Percentiles rank a stretch among this genome's conserved stretches.
These are phyloP conservation scores for Plenodomus biglobosus DNA, from an alignment of 2,329 filamentous ascomycete genomes.

Conservation along the genomic window DNA sequence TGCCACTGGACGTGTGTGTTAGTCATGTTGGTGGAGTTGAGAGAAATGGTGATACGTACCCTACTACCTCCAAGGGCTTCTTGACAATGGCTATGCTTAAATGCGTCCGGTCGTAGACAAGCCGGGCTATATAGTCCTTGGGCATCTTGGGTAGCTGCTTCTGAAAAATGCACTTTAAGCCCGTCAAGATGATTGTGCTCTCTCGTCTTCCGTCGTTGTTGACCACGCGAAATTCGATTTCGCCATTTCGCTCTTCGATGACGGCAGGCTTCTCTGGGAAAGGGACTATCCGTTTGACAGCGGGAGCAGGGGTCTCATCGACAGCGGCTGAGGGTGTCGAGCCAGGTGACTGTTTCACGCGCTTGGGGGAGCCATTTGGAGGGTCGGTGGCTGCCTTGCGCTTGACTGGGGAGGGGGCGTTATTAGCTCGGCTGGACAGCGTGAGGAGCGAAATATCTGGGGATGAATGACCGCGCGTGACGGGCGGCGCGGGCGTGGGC, in stretches of 20 bases:
- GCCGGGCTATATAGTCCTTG: slow-evolving; percentile 95
- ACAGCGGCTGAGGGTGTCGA: slow-evolving; percentile 34
- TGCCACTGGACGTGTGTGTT: slow-evolving; percentile 62
- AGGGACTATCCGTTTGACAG: slow-evolving; percentile 66
- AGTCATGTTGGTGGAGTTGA: neutral
- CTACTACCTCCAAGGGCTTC: slow-evolving; percentile 89
- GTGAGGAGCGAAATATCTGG: slow-evolving; percentile 16
- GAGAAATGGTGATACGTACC: slow-evolving; percentile 43
- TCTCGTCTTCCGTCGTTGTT: slow-evolving; percentile 92
- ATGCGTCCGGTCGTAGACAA: slow-evolving; percentile 97
- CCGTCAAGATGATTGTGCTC: slow-evolving; percentile 90
- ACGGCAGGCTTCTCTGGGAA: slow-evolving; percentile 95
- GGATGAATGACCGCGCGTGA: neutral
- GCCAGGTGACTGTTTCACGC: slow-evolving; percentile 46
- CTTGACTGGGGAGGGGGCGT: slow-evolving; percentile 52
- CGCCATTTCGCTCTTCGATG: slow-evolving; percentile 87
- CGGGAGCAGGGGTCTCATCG: slow-evolving; percentile 40
- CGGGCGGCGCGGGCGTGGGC: slow-evolving; percentile 2
- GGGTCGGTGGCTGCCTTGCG: slow-evolving; percentile 74
- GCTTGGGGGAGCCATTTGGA: slow-evolving; percentile 63
- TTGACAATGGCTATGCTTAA: slow-evolving; percentile 97
- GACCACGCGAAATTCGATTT: slow-evolving; percentile 96
- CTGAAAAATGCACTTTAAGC: slow-evolving; percentile 96
- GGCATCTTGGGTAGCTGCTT: slow-evolving; percentile 99
- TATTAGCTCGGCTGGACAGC: slow-evolving; percentile 21